Base-by-base conservation (phyloP, 345 rosid genomes). In the Pistacia integerrima region DNA sequence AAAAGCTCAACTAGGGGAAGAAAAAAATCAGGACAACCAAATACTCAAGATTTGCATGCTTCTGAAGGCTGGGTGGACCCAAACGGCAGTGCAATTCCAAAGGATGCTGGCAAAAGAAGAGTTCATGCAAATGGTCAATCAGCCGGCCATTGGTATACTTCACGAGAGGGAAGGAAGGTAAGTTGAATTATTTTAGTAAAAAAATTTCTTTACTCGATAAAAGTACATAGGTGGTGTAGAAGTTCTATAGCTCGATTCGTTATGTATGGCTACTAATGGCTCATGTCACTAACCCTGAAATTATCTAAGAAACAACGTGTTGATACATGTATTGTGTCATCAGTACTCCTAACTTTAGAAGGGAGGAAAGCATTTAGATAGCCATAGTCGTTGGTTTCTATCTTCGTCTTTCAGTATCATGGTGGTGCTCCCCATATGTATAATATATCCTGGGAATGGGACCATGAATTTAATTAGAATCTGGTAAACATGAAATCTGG, bases 111-210 rank as follows among this genome's bases (percentile, higher is more conserved):
- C 30, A 95, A 88, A 87, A 85, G 93, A 71, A 89, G 94, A 69
- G 93, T 90, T 58, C 87, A 85, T 67, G 96, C 97, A 72, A 74
- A 49, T 63, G 83, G 82, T 67, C 90, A 87, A 81, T 78, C 88
- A 74, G 74, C 88, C 59, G 92, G 97, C 64, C 94, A 77, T 64
- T 95, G 99, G 99, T 90, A 82, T 76, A 93, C 99, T 69, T 87
- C 90, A 7, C 77, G 92, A 55, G 92, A 88, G 36, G 99, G 99
- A 69, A 92, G 79, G 72, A 92, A 88, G 98, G 99, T 92, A 81
- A 55, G 78, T 41, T 74, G 35, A 46, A 58, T 74, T 59, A 33
- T 55, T 58, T 28, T 58, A 59, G 28, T 9, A 30, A 41, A 41
- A 5, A 8, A 41, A 0, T 41, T 41, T 8, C 8, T 41, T 41